Conservation (phyloP, 305 asterid genomes). For the Solanum hybrid region DNA sequence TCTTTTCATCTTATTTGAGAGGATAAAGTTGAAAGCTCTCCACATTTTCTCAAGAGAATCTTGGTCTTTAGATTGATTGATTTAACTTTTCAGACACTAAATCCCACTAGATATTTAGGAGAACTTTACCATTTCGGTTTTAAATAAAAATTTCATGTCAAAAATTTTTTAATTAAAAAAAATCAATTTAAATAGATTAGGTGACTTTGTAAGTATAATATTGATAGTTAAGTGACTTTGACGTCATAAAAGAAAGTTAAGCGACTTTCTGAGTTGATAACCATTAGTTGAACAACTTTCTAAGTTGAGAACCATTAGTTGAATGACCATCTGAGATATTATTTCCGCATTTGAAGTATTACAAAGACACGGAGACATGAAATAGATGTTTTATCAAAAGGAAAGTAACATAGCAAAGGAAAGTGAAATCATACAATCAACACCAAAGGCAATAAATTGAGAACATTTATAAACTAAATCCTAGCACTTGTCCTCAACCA, state of each 20-base stretch:
- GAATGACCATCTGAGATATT: background rate
- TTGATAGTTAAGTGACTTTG: background rate
- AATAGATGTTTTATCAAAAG: background rate
- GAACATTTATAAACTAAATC: background rate
- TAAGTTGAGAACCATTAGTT: background rate
- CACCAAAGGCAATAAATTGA: background rate
- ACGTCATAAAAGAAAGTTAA: background rate
- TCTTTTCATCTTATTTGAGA: background rate
- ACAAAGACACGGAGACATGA: background rate
- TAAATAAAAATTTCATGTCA: background rate
- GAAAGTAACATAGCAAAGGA: background rate
- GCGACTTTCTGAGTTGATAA: background rate
- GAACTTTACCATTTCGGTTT: background rate
- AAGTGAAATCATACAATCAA: background rate
- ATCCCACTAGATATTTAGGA: background rate
- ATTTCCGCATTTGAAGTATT: background rate
- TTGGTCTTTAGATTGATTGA: background rate
- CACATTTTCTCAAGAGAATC: background rate
- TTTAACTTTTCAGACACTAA: background rate
- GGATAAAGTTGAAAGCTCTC: background rate
- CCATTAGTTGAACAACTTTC: background rate
- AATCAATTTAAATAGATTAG: background rate
- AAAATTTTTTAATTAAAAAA: background rate
- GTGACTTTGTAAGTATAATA: background rate
- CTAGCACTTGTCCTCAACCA: slow-evolving; percentile 13